Evolutionary conservation across 176 grass and related monocot genomes (phyloP), one percentile per base, ranked within the genome.

Genomic region (Chrysopogon serrulatus): DNA sequence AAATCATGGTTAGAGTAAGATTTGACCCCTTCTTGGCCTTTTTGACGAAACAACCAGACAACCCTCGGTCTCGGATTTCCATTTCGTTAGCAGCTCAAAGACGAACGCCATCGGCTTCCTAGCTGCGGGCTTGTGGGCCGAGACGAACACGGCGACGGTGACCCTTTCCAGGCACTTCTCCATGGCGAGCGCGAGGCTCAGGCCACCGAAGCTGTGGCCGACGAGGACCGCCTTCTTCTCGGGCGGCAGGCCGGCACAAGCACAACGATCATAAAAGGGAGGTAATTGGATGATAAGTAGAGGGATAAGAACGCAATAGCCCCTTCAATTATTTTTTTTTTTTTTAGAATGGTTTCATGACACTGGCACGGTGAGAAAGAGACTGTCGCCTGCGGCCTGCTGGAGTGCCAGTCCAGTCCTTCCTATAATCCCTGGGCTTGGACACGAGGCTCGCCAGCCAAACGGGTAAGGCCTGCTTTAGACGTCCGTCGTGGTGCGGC

Each of bases 121-220:
- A 31, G 16, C 59, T 51, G 45, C 78, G 23, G 90, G 83, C 83
- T 80, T 48, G 83, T 78, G 66, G 3, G 83, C 85, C 1, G 90
- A 21, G 21, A 88, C 57, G 68, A 92, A 92, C 8, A 92, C 82
- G 11, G 86, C 82, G 47, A 54, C 90, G 10, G 86, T 71, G 13
- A 92, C 68, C 31, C 83, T 89, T 4, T 89, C 65, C 0, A 78
- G 90, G 53, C 68, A 76, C 67, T 14, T 68, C 73, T 92, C 78
- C 86, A 86, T 88, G 77, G 90, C 86, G 5, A 86, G 23, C 23
- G 90, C 76, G 15, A 86, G 77, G 51, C 15, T 74, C 1, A 79
- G 27, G 3, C 90, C 90, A 13, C 90, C 90, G 26, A 82, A 66
- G 83, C 81, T 92, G 74, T 92, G 90, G 6, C 80, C 90, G 6